phyloP scores from a whole-genome alignment of 2,329 filamentous ascomycete genomes.

The Aphanocladium album region DNA sequence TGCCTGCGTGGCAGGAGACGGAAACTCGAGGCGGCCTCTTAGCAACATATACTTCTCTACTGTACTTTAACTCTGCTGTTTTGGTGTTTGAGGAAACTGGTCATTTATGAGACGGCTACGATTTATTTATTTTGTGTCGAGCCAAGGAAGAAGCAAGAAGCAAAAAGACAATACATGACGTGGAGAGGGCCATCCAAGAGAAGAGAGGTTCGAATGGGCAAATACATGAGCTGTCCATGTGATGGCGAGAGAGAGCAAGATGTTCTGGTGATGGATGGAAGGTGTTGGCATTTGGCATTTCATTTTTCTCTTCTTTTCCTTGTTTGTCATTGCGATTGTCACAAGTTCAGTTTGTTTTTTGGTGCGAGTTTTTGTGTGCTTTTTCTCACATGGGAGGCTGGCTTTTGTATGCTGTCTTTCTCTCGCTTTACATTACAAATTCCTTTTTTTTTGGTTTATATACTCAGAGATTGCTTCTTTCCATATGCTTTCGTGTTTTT shows the following conservation, averaged over 20 bases:
- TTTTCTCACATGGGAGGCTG: not conserved
- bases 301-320: conserved; percentile 11
- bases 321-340: conserved; percentile 13
- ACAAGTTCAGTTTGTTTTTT: not conserved
- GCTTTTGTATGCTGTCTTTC: not conserved
- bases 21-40: not conserved
- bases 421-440: not conserved
- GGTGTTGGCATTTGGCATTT: conserved; percentile 9
- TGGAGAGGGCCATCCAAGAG: not conserved
- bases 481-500: not conserved
- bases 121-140: conserved; percentile 8
- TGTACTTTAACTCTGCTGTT: conserved; percentile 21
- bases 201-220: not conserved
- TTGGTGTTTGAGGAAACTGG: conserved; percentile 13
- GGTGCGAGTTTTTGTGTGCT: not conserved
- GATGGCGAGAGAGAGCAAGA: not conserved
- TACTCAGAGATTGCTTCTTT: conserved; percentile 8
- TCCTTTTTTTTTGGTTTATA: conserved; percentile 5
- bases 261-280: not conserved
- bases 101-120: conserved; percentile 3
- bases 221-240: not conserved
- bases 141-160: not conserved
- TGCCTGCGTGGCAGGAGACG: not conserved
- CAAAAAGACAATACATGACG: not conserved
- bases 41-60: conserved; percentile 9